Percentiles rank a stretch among this genome's conserved stretches.
Evolutionary conservation across 768 basidiomycete species (phyloP).

Genomic region (Cystofilobasidium ferigula): DNA sequence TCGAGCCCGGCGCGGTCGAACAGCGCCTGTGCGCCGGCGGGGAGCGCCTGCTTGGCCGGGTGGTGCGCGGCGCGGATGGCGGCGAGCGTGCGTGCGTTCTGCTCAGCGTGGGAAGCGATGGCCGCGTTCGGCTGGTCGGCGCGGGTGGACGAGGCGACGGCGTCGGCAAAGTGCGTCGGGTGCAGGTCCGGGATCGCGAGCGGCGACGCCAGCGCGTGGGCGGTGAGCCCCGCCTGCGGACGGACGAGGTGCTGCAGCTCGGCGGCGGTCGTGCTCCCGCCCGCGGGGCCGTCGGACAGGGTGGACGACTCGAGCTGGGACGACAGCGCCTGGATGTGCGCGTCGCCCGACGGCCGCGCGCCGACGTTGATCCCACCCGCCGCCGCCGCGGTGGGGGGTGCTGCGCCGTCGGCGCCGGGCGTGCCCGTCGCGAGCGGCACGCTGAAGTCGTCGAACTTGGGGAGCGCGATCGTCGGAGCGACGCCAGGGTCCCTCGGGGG

Average conservation of each 20-base stretch:
- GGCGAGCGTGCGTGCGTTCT: not conserved
- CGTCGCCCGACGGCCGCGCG: not conserved
- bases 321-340: not conserved
- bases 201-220: not conserved
- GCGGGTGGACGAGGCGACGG: not conserved
- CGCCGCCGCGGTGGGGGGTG: not conserved
- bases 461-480: not conserved
- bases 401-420: not conserved
- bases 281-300: not conserved
- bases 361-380: not conserved
- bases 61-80: slow-evolving; percentile 11
- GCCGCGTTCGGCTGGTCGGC: too few species aligned
- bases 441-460: not conserved
- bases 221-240: too few species aligned
- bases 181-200: not conserved
- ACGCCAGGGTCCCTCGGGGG: not conserved
- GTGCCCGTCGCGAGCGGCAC: not conserved
- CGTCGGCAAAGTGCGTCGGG: not conserved
- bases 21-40: not conserved
- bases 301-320: not conserved
- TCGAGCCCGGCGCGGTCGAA: slow-evolving; percentile 4
- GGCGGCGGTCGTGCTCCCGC: too few species aligned
- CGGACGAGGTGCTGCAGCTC: too few species aligned
- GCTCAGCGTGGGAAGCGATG: slow-evolving; percentile 2
- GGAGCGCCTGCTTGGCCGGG: not conserved